Evolutionary conservation across 2,329 filamentous ascomycete genomes (phyloP).

Genomic region (Xylaria sp.): DNA sequence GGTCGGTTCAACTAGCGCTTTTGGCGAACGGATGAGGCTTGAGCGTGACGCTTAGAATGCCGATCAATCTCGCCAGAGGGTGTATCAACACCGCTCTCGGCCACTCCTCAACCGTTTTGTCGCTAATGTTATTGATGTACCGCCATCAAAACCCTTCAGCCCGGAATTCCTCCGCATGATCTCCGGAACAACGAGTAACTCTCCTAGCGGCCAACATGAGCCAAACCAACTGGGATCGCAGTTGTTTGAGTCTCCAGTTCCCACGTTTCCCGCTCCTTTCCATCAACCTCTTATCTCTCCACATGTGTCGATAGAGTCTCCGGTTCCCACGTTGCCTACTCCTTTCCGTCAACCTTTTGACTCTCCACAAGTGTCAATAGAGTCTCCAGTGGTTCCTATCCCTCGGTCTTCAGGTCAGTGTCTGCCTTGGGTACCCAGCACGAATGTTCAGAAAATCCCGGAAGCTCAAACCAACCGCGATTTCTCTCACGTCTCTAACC

Average conservation of each 20-base stretch:
- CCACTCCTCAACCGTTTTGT: not conserved
- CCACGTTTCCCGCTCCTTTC: not conserved
- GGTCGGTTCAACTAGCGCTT: no score
- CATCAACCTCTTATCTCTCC: not conserved
- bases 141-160: not conserved
- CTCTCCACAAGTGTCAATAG: not conserved
- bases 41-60: constrained; percentile 9
- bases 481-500: not conserved
- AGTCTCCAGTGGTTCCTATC: not conserved
- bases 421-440: not conserved
- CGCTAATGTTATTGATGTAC: not conserved
- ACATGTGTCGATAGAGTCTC: no score
- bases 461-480: not conserved
- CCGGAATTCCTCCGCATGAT: not conserved
- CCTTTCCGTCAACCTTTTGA: no score
- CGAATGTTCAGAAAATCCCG: not conserved
- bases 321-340: no score
- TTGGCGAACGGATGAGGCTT: not conserved
- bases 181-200: not conserved
- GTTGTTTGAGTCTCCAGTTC: not conserved
- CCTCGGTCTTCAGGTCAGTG: not conserved
- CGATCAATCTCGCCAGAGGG: not conserved
- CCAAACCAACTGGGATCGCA: not conserved
- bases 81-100: not conserved
- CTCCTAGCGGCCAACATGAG: not conserved